These are phyloP conservation scores for Fragilaria crotonensis DNA, from an alignment of 108 stramenopile species.

Conservation along the genomic window DNA sequence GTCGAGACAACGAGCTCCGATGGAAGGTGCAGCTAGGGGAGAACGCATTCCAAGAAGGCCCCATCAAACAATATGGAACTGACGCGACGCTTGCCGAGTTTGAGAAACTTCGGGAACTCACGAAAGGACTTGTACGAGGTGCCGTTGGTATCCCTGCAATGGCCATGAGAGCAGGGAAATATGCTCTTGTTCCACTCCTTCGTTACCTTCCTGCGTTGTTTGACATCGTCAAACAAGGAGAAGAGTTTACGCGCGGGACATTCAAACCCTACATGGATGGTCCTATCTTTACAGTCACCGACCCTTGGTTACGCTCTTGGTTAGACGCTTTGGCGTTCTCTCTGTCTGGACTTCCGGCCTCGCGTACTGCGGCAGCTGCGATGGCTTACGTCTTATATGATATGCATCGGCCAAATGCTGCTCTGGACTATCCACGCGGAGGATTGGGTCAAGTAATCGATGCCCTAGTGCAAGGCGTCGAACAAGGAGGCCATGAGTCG, in stretches of 20 bases:
- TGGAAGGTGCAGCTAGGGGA: conserved; percentile 83
- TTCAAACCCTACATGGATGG: conserved; percentile 80
- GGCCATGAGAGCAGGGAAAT: conserved; percentile 72
- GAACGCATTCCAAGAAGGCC: conserved; percentile 62
- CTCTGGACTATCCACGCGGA: conserved; percentile 83
- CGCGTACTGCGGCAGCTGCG: conserved; percentile 79
- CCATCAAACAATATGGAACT: conserved; percentile 58
- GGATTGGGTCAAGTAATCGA: conserved; percentile 78
- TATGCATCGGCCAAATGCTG: conserved; percentile 79
- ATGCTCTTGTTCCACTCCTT: conserved; percentile 56
- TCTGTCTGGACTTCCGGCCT: conserved; percentile 79
- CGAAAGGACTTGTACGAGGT: conserved; percentile 48
- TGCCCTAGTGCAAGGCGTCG: conserved; percentile 84
- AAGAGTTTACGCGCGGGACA: conserved; percentile 54
- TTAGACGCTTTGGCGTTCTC: conserved; percentile 91
- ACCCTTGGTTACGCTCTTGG: conserved; percentile 85
- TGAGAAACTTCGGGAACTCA: conserved; percentile 44
- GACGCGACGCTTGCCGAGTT: conserved; percentile 50
- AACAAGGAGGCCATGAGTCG: conserved; percentile 43
- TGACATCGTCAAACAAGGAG: conserved; percentile 46
- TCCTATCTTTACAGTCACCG: conserved; percentile 60
- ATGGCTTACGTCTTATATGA: conserved; percentile 92
- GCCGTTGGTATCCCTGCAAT: conserved; percentile 68
- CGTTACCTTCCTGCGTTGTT: conserved; percentile 62
- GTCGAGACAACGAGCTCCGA: conserved; percentile 22